A percentile compares a stretch with the other conserved stretches of the same genome.
phyloP scores from a whole-genome alignment of 1,139 yeast species.

The Debaryomyces nepalensis region DNA sequence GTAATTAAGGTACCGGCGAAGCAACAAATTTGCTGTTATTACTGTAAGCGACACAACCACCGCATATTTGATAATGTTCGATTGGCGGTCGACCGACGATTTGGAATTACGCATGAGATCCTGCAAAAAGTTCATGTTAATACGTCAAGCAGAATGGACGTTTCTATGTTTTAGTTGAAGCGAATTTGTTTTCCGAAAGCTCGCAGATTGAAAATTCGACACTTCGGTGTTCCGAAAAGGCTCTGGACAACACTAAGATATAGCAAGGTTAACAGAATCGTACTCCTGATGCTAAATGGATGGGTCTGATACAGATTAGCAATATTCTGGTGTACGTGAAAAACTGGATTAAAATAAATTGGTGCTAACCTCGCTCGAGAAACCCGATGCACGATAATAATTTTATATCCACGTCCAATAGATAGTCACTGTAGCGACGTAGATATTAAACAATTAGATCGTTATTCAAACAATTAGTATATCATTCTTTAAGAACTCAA shows the following conservation, averaged over 20 bases:
- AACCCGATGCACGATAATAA: conserved; percentile 2
- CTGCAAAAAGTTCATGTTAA: background rate
- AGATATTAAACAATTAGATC: too few relatives aligned
- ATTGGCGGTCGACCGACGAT: background rate
- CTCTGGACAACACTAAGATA: too few relatives aligned
- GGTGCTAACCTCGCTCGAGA: background rate
- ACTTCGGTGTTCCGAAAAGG: too few relatives aligned
- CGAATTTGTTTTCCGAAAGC: too few relatives aligned
- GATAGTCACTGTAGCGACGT: too few relatives aligned
- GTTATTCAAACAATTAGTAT: too few relatives aligned
- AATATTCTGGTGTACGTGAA: background rate
- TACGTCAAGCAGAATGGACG: too few relatives aligned
- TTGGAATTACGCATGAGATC: conserved; percentile 2
- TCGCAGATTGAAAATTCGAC: too few relatives aligned
- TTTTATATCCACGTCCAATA: conserved; percentile 1
- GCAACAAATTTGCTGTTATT: background rate
- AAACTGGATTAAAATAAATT: background rate
- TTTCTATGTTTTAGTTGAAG: too few relatives aligned
- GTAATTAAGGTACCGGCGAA: conserved; percentile 2
- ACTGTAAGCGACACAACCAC: conserved; percentile 7
- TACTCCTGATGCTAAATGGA: too few relatives aligned
- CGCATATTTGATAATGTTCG: conserved; percentile 7
- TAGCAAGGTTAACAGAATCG: too few relatives aligned
- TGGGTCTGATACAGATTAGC: too few relatives aligned
- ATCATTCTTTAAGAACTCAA: conserved; percentile 6